Evolutionary conservation across 805 yeast species (phyloP).

Genomic region (Starmerella khaoyaiensis): DNA sequence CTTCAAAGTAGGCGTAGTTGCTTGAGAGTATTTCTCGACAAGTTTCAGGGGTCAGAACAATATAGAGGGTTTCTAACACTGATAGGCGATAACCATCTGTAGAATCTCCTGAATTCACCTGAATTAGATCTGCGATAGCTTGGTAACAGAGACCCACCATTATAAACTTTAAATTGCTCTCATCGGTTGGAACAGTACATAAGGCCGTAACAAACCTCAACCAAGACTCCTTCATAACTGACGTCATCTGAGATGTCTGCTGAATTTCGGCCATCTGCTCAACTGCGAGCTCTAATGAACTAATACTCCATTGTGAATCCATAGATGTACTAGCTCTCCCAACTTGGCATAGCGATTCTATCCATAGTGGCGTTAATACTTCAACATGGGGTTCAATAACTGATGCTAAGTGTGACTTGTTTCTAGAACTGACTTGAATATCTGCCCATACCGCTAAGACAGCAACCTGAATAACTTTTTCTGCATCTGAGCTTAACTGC

Average conservation of each 20-base stretch:
- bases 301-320: conserved; percentile 23
- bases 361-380: conserved; percentile 66
- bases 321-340: conserved; percentile 50
- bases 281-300: conserved; percentile 22
- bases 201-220: conserved; percentile 63
- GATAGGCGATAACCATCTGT: conserved; percentile 23
- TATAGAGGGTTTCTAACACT: conserved; percentile 39
- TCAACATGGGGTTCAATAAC: conserved; percentile 40
- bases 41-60: conserved; percentile 43
- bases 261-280: conserved; percentile 27
- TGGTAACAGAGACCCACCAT: conserved; percentile 76
- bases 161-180: conserved; percentile 48
- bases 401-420: conserved; percentile 28
- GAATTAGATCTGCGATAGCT: conserved; percentile 31
- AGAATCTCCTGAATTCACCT: neutral
- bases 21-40: conserved; percentile 39
- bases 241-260: conserved; percentile 33
- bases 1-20: conserved; percentile 36
- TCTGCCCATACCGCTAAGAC: conserved; percentile 34
- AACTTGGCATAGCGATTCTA: conserved; percentile 57
- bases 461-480: conserved; percentile 28
- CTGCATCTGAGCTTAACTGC: conserved; percentile 28
- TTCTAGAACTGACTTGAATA: conserved; percentile 24
- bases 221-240: conserved; percentile 52
- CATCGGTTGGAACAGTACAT: conserved; percentile 40